A percentile compares a stretch with the other conserved stretches of the same genome.
Evolutionary conservation across 2,329 filamentous ascomycete genomes (phyloP).

Genomic region (Fusarium hostae): DNA sequence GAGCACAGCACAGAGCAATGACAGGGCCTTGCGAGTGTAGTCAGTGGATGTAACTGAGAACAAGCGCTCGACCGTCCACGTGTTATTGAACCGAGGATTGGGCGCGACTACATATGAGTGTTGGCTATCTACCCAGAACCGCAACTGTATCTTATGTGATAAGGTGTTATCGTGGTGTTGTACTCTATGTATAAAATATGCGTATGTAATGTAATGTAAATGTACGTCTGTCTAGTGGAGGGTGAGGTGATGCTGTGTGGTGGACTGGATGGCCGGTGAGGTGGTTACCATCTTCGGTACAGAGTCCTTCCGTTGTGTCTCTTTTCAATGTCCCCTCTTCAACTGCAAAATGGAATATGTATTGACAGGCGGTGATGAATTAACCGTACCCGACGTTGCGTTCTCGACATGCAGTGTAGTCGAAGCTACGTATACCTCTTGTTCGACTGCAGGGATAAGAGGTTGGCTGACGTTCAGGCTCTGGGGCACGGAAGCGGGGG

Average conservation of each 20-base stretch:
- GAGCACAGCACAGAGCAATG: conserved; percentile 5
- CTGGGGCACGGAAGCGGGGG: conserved; percentile 21
- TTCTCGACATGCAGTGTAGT: conserved; percentile 15
- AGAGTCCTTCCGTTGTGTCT: not conserved
- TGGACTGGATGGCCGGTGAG: conserved; percentile 20
- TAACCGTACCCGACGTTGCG: conserved; percentile 17
- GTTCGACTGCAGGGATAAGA: conserved; percentile 21
- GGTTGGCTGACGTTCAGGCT: conserved; percentile 29
- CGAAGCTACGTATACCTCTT: conserved; percentile 22
- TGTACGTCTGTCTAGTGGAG: conserved; percentile 8
- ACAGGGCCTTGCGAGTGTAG: conserved; percentile 4
- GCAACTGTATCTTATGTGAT: conserved; percentile 28
- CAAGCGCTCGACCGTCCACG: conserved; percentile 43
- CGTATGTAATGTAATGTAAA: not conserved
- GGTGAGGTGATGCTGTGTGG: conserved; percentile 13
- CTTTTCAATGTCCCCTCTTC: not conserved
- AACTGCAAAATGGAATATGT: conserved; percentile 3
- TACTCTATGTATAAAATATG: conserved; percentile 14
- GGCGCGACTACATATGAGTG: conserved; percentile 42
- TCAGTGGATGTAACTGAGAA: conserved; percentile 24
- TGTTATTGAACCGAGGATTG: conserved; percentile 46
- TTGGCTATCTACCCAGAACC: conserved; percentile 19
- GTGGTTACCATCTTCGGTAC: conserved; percentile 10
- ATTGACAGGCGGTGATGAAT: conserved; percentile 26
- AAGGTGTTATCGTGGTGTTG: conserved; percentile 18